phyloP scores from a whole-genome alignment of 192 early-diverging fungal genomes.

The Backusella morwellensis region DNA sequence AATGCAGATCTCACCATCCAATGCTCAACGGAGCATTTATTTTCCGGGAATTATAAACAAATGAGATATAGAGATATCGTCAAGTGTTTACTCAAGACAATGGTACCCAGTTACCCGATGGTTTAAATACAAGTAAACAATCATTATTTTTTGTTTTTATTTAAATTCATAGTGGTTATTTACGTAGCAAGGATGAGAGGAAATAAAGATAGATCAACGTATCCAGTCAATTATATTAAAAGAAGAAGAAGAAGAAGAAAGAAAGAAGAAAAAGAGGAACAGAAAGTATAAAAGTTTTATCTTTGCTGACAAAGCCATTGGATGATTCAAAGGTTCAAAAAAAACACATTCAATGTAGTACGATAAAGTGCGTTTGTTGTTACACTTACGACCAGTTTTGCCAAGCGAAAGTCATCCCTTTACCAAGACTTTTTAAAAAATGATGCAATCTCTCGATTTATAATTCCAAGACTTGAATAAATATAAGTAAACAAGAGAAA shows the following conservation, averaged over 20 bases:
- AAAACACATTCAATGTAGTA: not conserved
- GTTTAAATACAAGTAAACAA: too few relatives aligned
- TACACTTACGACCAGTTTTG: not conserved
- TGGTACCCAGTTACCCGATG: too few relatives aligned
- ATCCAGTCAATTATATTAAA: not conserved
- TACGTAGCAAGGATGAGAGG: too few relatives aligned
- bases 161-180: too few relatives aligned
- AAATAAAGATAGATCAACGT: too few relatives aligned
- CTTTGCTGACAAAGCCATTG: not conserved
- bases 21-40: too few relatives aligned
- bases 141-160: too few relatives aligned
- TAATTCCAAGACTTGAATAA: not conserved
- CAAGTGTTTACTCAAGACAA: too few relatives aligned
- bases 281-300: not conserved
- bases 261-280: not conserved
- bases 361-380: not conserved
- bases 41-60: too few relatives aligned
- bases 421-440: slow-evolving; percentile 2
- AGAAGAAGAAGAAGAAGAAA: not conserved
- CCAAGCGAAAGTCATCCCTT: not conserved
- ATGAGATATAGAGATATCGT: too few relatives aligned
- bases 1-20: too few relatives aligned
- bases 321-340: not conserved
- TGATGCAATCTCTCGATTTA: not conserved
- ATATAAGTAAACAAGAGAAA: too few relatives aligned